Evolutionary conservation across 768 basidiomycete species (phyloP).

Genomic region (Russula earlei): DNA sequence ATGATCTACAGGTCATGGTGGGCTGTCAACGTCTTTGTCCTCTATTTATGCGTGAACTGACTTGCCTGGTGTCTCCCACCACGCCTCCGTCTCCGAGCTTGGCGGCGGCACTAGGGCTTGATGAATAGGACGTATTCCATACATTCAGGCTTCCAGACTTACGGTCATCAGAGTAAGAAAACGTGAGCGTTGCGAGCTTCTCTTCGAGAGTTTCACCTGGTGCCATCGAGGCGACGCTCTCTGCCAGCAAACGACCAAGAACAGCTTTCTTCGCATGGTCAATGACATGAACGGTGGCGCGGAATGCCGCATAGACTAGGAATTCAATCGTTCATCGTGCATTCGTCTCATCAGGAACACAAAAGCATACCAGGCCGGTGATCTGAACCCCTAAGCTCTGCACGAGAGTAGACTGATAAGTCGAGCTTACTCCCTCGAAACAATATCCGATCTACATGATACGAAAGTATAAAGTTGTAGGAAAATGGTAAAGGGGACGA

Average conservation of each 20-base stretch:
- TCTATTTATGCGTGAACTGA: not conserved
- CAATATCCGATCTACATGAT: slow-evolving; percentile 75
- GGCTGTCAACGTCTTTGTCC: not conserved
- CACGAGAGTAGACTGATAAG: slow-evolving; percentile 69
- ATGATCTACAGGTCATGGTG: slow-evolving; percentile 33
- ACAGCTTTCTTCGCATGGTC: slow-evolving; percentile 66
- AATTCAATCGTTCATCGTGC: not conserved
- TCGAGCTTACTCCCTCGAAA: slow-evolving; percentile 69
- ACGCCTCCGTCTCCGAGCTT: slow-evolving; percentile 63
- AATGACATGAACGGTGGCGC: slow-evolving; percentile 65
- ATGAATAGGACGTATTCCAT: not conserved
- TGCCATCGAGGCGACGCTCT: slow-evolving; percentile 49
- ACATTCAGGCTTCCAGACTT: slow-evolving; percentile 22
- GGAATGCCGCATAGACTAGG: slow-evolving; percentile 77
- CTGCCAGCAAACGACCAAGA: slow-evolving; percentile 58
- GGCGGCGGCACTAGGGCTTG: slow-evolving; percentile 64
- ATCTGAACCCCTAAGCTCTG: slow-evolving; percentile 86
- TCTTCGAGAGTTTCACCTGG: slow-evolving; percentile 65
- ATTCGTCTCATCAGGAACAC: not conserved
- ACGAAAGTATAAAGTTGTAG: slow-evolving; percentile 13
- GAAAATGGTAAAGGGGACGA: slow-evolving; percentile 19
- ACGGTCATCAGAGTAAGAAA: slow-evolving; percentile 41
- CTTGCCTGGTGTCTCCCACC: slow-evolving; percentile 73
- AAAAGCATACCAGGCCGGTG: slow-evolving; percentile 74
- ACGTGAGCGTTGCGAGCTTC: slow-evolving; percentile 50